Evolutionary conservation across 192 early-diverging fungal genomes (phyloP), one percentile per base, ranked within the genome.

Genomic region (Rhizoclosmatium globosum): DNA sequence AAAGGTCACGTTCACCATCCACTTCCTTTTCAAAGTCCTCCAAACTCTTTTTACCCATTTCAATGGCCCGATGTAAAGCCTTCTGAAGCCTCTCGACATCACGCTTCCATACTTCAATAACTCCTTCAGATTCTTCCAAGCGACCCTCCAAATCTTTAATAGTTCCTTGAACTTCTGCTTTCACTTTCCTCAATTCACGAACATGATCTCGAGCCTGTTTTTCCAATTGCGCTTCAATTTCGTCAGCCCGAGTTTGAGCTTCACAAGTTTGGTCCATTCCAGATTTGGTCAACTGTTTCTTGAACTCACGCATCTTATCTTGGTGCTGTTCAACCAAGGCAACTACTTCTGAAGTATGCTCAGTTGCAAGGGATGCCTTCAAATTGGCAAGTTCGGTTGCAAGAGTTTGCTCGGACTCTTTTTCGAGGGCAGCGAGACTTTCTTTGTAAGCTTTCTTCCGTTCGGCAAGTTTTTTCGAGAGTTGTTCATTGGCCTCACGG

Each of bases 151-250:
- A 61, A 43, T 74, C 65, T 53, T 68, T 59, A 2, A 85, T 47
- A 19, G 66, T 71, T 44, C 64, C 77, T 42, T 84, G 77, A 57
- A 74, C 45, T 31, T 81, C 77, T 13, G 56, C 70, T 13, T 43
- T 44, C 13, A 56, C 31, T 13, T 56, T 23, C 15, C 64, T 21
- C 38, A 66, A n/a, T 15, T 7, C 23, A 21, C 57, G 48, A n/a
- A 45, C 74, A 2, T 66, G 15, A 2, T 76, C 74, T 15, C 74
- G 61, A 9, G 74, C 47, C 77, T 79, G 41, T 47, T 57, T 62
- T 3, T 47, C 47, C 23, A 77, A 2, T 39, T 56, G 66, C 43
- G 60, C 56, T 48, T 77, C 66, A 13, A 45, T 9, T 74, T 74
- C 70, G 39, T 70, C 66, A 23, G 58, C 46, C 3, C 64, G 43